phyloP scores from a whole-genome alignment of 2,329 filamentous ascomycete species.

The Alternaria tenuissima region DNA sequence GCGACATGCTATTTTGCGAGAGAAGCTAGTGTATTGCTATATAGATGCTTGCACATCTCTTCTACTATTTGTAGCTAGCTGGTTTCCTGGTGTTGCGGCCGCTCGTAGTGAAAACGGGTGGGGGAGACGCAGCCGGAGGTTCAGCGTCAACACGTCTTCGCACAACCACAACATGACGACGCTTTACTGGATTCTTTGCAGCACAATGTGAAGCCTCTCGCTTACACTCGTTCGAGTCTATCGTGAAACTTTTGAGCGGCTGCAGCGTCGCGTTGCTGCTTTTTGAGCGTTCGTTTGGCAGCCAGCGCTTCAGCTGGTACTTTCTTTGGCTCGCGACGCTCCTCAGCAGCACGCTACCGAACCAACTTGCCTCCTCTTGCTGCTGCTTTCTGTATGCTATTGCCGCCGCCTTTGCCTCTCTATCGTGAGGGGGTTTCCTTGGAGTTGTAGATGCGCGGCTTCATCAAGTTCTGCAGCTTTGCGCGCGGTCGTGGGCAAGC shows the following conservation, averaged over 20 bases:
- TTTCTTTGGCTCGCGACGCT: not conserved
- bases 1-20: too few relatives aligned
- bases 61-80: too few relatives aligned
- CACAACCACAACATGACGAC: not conserved
- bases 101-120: not conserved
- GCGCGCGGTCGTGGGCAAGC: not conserved
- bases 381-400: not conserved
- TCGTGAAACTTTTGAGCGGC: not conserved
- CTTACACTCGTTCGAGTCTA: not conserved
- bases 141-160: not conserved
- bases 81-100: too few relatives aligned
- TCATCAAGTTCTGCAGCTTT: not conserved
- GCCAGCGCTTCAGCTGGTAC: not conserved
- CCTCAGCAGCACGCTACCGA: not conserved
- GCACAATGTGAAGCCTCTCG: not conserved
- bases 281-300: not conserved
- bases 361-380: not conserved
- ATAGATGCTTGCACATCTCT: too few relatives aligned
- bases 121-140: not conserved
- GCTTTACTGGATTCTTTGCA: not conserved
- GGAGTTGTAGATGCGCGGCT: not conserved
- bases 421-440: not conserved
- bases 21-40: too few relatives aligned
- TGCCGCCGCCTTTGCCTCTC: conserved; percentile 35
- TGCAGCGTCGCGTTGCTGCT: not conserved